Percentiles rank a stretch among this genome's conserved stretches.
These are phyloP conservation scores for Macrocybe gigantea DNA, from an alignment of 768 basidiomycete genomes.

Conservation along the genomic window DNA sequence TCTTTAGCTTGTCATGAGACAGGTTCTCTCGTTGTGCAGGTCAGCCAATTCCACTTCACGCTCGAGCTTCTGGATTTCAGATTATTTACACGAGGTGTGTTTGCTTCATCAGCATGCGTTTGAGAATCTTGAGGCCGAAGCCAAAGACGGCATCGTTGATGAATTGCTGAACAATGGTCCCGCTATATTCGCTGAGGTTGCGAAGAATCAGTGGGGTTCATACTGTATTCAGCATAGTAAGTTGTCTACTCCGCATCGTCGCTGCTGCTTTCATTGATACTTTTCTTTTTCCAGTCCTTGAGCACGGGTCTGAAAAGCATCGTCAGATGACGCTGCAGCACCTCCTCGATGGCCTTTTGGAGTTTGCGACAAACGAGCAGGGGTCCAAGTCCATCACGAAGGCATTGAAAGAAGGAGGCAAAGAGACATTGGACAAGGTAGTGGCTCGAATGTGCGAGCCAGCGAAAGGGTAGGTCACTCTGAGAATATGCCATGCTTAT, in stretches of 20 bases:
- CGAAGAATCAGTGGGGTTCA: slow-evolving; percentile 86
- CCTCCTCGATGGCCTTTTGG: slow-evolving; percentile 67
- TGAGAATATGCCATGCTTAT: not conserved
- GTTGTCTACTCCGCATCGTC: slow-evolving; percentile 17
- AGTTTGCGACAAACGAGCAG: slow-evolving; percentile 78
- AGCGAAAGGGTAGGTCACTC: slow-evolving; percentile 57
- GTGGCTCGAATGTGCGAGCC: slow-evolving; percentile 84
- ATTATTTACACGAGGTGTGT: slow-evolving; percentile 1
- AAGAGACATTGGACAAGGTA: slow-evolving; percentile 67
- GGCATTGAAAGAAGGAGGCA: slow-evolving; percentile 80
- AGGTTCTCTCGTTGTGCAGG: slow-evolving; percentile 84
- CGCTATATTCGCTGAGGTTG: slow-evolving; percentile 64
- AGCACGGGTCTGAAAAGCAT: slow-evolving; percentile 77
- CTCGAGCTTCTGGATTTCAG: not conserved
- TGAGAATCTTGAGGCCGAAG: slow-evolving; percentile 77
- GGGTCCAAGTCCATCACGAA: slow-evolving; percentile 86
- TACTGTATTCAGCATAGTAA: slow-evolving; percentile 83
- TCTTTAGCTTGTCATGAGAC: slow-evolving; percentile 88
- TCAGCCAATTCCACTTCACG: slow-evolving; percentile 20
- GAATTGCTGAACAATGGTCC: slow-evolving; percentile 75
- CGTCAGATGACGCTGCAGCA: slow-evolving; percentile 74
- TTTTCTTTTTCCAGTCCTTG: slow-evolving; percentile 49
- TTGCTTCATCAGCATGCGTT: slow-evolving; percentile 58
- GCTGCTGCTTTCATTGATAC: not conserved
- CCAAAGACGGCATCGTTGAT: slow-evolving; percentile 81